Conservation (phyloP, 164 flowering plant genomes). For the Stephania yunnanensis region DNA sequence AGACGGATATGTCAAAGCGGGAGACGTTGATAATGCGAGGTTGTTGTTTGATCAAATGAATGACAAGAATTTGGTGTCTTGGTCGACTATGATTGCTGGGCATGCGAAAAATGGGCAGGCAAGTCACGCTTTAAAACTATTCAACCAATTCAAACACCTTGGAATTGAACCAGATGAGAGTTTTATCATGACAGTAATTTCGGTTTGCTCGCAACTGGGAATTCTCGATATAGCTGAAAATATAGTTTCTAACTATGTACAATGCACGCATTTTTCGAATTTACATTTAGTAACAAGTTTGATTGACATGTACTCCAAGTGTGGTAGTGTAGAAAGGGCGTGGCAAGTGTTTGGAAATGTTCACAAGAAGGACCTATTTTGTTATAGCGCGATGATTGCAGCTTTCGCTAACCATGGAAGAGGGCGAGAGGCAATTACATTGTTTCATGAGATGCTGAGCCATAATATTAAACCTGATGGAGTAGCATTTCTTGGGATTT, state of each 20-base stretch:
- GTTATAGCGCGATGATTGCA: conserved; percentile 38
- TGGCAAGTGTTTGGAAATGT: conserved; percentile 27
- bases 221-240: conserved; percentile 26
- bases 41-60: conserved; percentile 35
- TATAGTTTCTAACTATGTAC: conserved; percentile 12
- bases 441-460: too few relatives aligned
- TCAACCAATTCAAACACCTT: conserved; percentile 20
- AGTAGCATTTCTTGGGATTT: conserved; percentile 32
- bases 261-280: conserved; percentile 17
- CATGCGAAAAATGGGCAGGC: conserved; percentile 35
- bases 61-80: conserved; percentile 35
- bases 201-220: conserved; percentile 40
- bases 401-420: conserved; percentile 28
- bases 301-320: conserved; percentile 38
- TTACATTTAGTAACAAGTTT: conserved; percentile 25
- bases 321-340: conserved; percentile 32
- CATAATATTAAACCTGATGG: conserved; percentile 7
- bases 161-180: conserved; percentile 34
- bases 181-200: conserved; percentile 28
- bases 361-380: conserved; percentile 26
- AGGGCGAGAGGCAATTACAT: too few relatives aligned
- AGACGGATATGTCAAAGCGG: conserved; percentile 32
- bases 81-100: conserved; percentile 38
- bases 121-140: conserved; percentile 24
- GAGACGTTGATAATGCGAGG: conserved; percentile 24